phyloP scores from a whole-genome alignment of 768 basidiomycete genomes.

The Candolleomyces efflorescens region DNA sequence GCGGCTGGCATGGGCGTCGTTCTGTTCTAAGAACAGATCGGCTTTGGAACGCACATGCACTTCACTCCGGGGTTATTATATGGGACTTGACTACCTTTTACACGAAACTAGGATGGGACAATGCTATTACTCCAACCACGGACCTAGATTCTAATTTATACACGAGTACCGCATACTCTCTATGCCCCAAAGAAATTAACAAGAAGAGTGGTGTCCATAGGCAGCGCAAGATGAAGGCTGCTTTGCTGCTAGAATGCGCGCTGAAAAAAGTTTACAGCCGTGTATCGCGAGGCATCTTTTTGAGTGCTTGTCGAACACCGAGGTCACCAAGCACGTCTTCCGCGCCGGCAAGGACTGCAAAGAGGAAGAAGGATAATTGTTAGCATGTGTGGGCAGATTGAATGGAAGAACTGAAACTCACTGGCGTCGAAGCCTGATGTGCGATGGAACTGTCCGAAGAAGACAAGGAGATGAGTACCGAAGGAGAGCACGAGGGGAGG shows the following conservation, averaged over 20 bases:
- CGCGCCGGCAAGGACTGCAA: slow-evolving; percentile 67
- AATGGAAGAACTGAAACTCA: slow-evolving; percentile 24
- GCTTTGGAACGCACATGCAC: background rate
- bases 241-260: background rate
- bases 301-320: slow-evolving; percentile 28
- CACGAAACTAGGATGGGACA: no score
- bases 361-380: slow-evolving; percentile 9
- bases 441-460: slow-evolving; percentile 60
- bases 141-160: no score
- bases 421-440: slow-evolving; percentile 81
- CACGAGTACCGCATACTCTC: background rate
- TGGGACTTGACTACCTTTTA: no score
- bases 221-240: background rate
- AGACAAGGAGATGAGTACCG: slow-evolving; percentile 3
- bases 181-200: background rate
- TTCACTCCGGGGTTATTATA: no score
- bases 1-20: background rate
- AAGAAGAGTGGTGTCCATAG: background rate
- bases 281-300: slow-evolving; percentile 29
- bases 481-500: slow-evolving; percentile 1
- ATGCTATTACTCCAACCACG: no score
- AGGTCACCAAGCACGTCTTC: slow-evolving; percentile 29
- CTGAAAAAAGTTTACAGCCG: slow-evolving; percentile 15
- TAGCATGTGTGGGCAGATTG: background rate
- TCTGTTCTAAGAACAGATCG: background rate